Evolutionary conservation across 2,329 filamentous ascomycete species (phyloP).

Genomic region (Nothophaeocryptopus gaeumannii): DNA sequence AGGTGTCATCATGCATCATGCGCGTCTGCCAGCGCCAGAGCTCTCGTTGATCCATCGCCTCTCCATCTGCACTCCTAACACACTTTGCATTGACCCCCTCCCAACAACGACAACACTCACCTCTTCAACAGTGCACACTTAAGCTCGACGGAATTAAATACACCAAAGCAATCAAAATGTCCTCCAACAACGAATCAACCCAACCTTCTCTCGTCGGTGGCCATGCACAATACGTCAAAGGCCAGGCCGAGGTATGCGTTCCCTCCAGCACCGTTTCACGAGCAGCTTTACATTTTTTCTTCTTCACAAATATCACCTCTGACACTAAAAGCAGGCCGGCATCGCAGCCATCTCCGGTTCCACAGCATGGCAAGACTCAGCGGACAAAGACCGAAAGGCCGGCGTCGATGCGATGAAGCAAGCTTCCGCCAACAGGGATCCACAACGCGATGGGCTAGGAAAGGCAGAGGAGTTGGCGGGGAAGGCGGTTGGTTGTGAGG

Average conservation of each 20-base stretch:
- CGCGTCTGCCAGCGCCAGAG: too few relatives aligned
- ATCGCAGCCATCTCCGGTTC: slow-evolving; percentile 63
- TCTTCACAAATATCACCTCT: slow-evolving; percentile 1
- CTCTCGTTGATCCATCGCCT: too few relatives aligned
- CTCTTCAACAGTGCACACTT: too few relatives aligned
- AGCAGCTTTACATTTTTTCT: neutral
- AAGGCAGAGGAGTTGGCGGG: slow-evolving; percentile 64
- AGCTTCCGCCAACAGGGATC: slow-evolving; percentile 57
- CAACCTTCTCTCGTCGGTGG: slow-evolving; percentile 60
- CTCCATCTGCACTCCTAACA: too few relatives aligned
- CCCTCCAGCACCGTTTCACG: neutral
- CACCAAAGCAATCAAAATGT: slow-evolving; percentile 23
- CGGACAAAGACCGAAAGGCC: slow-evolving; percentile 61
- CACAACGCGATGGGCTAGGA: slow-evolving; percentile 55
- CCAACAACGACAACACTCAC: too few relatives aligned
- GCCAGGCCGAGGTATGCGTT: slow-evolving; percentile 61
- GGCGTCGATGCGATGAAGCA: slow-evolving; percentile 63
- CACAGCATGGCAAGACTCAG: slow-evolving; percentile 61
- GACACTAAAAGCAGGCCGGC: too few relatives aligned
- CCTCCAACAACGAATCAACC: slow-evolving; percentile 30
- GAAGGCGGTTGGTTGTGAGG: slow-evolving; percentile 63
- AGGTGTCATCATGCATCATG: too few relatives aligned
- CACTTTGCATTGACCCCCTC: too few relatives aligned
- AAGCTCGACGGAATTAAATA: too few relatives aligned
- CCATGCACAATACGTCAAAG: slow-evolving; percentile 68